These are phyloP conservation scores for Dittrichia graveolens DNA, from an alignment of 129 eudicot species.

Conservation along the genomic window DNA sequence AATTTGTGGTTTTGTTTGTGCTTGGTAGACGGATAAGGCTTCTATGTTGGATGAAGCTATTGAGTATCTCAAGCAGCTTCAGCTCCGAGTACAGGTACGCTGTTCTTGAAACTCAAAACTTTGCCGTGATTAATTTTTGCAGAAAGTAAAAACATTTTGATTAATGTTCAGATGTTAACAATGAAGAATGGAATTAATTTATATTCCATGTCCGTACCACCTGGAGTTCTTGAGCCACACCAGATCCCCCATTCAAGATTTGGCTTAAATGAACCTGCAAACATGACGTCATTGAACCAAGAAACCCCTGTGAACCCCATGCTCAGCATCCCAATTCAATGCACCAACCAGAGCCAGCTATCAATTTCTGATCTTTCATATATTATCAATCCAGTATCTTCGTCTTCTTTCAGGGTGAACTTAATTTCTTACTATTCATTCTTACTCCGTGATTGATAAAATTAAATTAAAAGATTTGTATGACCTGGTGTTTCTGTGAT, in stretches of 20 bases:
- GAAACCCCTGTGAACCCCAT: slow-evolving; percentile 26
- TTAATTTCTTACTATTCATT: not conserved
- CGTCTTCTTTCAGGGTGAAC: slow-evolving; percentile 42
- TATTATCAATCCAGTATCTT: slow-evolving; percentile 31
- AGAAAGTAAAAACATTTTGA: not conserved
- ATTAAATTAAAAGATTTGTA: not conserved
- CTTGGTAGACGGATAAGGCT: slow-evolving; percentile 75
- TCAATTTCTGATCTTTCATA: slow-evolving; percentile 34
- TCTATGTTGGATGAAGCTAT: slow-evolving; percentile 90
- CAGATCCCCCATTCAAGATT: slow-evolving; percentile 49
- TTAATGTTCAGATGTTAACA: slow-evolving; percentile 64
- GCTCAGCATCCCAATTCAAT: slow-evolving; percentile 28
- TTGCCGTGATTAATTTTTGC: not conserved
- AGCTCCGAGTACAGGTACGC: slow-evolving; percentile 79
- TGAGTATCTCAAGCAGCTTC: slow-evolving; percentile 90
- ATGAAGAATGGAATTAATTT: slow-evolving; percentile 74
- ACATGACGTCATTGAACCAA: slow-evolving; percentile 31
- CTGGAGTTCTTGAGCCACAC: slow-evolving; percentile 49
- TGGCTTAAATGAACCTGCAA: slow-evolving; percentile 34
- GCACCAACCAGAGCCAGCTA: slow-evolving; percentile 29
- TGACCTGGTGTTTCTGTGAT: slow-evolving; percentile 11
- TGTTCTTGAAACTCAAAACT: not conserved
- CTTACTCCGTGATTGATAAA: not conserved
- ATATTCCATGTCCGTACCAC: slow-evolving; percentile 55
- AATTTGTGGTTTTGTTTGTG: not conserved